Base-by-base conservation (phyloP, 768 basidiomycete genomes). In the Cystobasidium tubakii region DNA sequence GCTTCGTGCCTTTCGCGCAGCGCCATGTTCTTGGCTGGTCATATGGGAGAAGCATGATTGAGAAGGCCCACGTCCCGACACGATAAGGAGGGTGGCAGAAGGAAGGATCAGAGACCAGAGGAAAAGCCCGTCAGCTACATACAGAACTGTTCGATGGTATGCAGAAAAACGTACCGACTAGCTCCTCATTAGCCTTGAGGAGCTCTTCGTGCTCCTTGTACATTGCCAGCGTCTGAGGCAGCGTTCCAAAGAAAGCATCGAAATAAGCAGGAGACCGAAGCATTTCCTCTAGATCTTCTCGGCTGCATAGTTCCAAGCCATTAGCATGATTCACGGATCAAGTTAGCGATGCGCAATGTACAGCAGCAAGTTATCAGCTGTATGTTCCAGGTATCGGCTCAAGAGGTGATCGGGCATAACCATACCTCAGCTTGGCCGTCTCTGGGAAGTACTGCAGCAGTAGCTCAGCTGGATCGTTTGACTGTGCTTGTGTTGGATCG, bases 231-330 rank as follows among this genome's bases (percentile, higher is more conserved):
- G 64, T 33, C 13, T 39, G 46, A 2, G 74, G 74, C 31, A 73
- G 36, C 9, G 74, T 33, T 3, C 54, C 62, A 36, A 75, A 75
- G 74, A 63, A 73, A 33, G 73, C 73, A 66, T 75, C 74, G 50
- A 75, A 75, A 50, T 75, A 75, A 21, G 34, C 63, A 1, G 60
- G 62, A 36, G 54, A 34, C 1, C 39, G 25, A 12, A 75, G 54
- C 36, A 73, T 31, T 31, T 73, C 75, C 25, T 75, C 53, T 31
- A 75, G 6, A 57, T 75, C 75, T n/a, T 75, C 63, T 7, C 74
- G 75, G 33, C 75, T 75, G 73, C 27, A 7, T 34, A 39, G 33
- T 31, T 15, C 2, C 12, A 60, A 60, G 57, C 21, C 53, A 55
- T 7, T 55, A 21, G 7, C 53, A 67, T n/a, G n/a, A n/a, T n/a